Base-by-base conservation (phyloP, 2,329 filamentous ascomycete genomes). In the Sclerotinia borealis region DNA sequence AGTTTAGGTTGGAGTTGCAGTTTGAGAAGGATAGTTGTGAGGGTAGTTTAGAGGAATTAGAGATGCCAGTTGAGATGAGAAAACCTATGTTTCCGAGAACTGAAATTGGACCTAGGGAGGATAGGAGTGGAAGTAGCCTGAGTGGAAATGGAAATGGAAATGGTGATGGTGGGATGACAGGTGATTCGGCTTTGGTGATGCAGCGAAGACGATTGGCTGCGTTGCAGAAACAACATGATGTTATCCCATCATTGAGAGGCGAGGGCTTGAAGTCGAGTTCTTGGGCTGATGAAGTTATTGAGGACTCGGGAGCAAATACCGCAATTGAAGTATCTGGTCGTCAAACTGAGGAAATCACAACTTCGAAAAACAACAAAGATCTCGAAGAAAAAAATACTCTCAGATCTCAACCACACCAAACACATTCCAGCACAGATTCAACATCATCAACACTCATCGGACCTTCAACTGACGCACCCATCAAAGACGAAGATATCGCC, bases 231-330 rank as follows among this genome's bases (percentile, higher is more conserved):
- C 65, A 66, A 47, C 66, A 65, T 25, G 64, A 69, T 39, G 63
- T 60, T 1, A 68, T 72, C 36, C 69, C 68, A 4, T 52, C 37
- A 22, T 67, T 66, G 22, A 64, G 52, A 17, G 70, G 65, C 7
- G 49, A 37, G 4, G 61, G 52, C 5, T 31, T 70, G 17, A 59
- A 59, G 52, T 48, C 62, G 19, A 45, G 63, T 29, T 64, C 54
- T 47, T 71, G 70, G 69, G 70, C 68, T 1, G 70, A 72, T 63
- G 70, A 72, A 39, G 65, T 66, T 10, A 59, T 66, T 49, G 66
- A 66, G 11, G 61, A 51, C n/a, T 31, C 19, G 7, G 39, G 7
- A 25, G 29, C 55, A 3, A 10, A 2, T 17, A 13, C 29, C 9
- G 15, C 29, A 2, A 7, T n/a, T 2, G n/a, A 25, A 25, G 31